Percentiles rank a stretch among this genome's conserved stretches.
These are phyloP conservation scores for Globisporangium orthogonon DNA, from an alignment of 352 stramenopile genomes.

Conservation along the genomic window DNA sequence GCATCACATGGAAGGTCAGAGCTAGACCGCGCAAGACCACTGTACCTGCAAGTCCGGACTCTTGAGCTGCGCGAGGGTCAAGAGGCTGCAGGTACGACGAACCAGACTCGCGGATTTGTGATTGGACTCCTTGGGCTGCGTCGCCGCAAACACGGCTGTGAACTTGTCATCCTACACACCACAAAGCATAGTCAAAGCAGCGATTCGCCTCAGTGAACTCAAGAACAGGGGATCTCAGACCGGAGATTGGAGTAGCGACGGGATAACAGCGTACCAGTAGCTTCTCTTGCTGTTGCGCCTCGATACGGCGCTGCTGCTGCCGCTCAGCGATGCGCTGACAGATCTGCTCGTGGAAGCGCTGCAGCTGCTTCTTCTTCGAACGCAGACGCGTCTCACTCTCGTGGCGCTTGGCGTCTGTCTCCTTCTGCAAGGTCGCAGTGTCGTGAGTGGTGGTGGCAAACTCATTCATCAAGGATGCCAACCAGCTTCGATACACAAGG, in stretches of 20 bases:
- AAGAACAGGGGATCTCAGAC: background rate
- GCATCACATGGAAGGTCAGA: too few relatives aligned
- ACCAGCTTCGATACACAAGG: background rate
- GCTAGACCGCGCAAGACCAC: background rate
- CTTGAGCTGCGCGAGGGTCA: constrained; percentile 2
- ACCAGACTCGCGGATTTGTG: background rate
- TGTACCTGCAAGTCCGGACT: constrained; percentile 1
- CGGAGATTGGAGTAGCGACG: background rate
- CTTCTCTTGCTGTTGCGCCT: constrained; percentile 19
- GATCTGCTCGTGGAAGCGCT: constrained; percentile 54
- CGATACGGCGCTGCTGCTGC: constrained; percentile 29
- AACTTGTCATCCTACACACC: constrained; percentile 27
- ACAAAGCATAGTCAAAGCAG: background rate
- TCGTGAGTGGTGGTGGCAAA: background rate
- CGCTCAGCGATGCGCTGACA: constrained; percentile 46
- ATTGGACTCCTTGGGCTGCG: constrained; percentile 3
- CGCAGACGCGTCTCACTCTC: constrained; percentile 26
- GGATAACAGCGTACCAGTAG: constrained; percentile 15
- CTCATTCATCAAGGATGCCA: background rate
- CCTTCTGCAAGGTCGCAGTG: constrained; percentile 10
- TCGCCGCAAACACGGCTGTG: constrained; percentile 24
- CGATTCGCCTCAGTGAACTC: background rate
- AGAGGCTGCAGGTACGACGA: background rate
- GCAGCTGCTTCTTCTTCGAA: constrained; percentile 34
- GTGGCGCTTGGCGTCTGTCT: constrained; percentile 26